phyloP scores from a whole-genome alignment of 805 yeast species.

The Scheffersomyces spartinae region DNA sequence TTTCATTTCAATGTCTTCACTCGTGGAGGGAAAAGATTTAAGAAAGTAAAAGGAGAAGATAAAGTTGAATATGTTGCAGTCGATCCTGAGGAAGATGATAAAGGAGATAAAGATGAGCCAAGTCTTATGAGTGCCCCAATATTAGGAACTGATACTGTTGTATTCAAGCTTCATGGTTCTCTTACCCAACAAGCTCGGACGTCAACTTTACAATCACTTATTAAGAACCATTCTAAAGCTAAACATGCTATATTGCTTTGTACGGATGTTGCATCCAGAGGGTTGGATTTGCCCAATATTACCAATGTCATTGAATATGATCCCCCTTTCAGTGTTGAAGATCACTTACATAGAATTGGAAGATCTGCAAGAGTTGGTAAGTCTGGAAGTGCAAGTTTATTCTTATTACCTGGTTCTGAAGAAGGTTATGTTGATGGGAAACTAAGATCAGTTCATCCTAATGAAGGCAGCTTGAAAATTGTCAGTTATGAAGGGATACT shows the following conservation, averaged over 20 bases:
- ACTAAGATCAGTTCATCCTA: slow-evolving; percentile 26
- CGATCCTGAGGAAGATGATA: slow-evolving; percentile 12
- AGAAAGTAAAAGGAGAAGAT: slow-evolving; percentile 19
- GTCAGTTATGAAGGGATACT: slow-evolving; percentile 22
- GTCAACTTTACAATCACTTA: slow-evolving; percentile 57
- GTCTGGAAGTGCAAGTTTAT: slow-evolving; percentile 64
- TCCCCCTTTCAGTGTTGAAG: slow-evolving; percentile 90
- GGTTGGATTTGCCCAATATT: slow-evolving; percentile 82
- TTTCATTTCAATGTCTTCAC: slow-evolving; percentile 75
- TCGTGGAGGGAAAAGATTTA: slow-evolving; percentile 37
- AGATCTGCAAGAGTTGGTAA: slow-evolving; percentile 98
- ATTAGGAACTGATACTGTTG: slow-evolving; percentile 30
- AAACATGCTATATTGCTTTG: slow-evolving; percentile 68
- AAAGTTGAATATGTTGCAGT: slow-evolving; percentile 4
- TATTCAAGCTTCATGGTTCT: slow-evolving; percentile 80
- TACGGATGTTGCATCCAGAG: slow-evolving; percentile 97
- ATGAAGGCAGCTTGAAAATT: slow-evolving; percentile 20
- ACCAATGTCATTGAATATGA: slow-evolving; percentile 85
- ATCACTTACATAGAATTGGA: slow-evolving; percentile 93
- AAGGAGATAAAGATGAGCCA: slow-evolving; percentile 11
- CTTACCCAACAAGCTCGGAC: slow-evolving; percentile 77
- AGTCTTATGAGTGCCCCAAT: slow-evolving; percentile 45
- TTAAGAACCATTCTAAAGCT: slow-evolving; percentile 24
- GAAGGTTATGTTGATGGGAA: slow-evolving; percentile 65
- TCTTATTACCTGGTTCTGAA: slow-evolving; percentile 81